Evolutionary conservation across 2,329 filamentous ascomycete species (phyloP).

Genomic region (Mycocentrospora acerina): DNA sequence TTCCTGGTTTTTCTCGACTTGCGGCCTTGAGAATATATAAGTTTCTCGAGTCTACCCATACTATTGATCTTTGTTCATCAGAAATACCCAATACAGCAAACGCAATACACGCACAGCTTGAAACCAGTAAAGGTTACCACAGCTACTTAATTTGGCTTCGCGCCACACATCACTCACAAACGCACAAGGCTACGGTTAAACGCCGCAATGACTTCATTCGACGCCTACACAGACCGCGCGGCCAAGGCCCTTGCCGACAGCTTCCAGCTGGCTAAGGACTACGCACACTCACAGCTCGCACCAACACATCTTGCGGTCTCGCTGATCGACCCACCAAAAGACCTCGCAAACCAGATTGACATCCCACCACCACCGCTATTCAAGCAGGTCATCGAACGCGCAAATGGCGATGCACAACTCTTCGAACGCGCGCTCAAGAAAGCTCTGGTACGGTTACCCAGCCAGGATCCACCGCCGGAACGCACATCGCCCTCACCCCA

Average conservation of each 20-base stretch:
- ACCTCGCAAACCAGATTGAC: slow-evolving; percentile 68
- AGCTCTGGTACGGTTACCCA: slow-evolving; percentile 82
- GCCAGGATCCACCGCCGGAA: slow-evolving; percentile 93
- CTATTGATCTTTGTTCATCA: slow-evolving; percentile 3
- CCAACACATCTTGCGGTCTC: slow-evolving; percentile 87
- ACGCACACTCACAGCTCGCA: slow-evolving; percentile 85
- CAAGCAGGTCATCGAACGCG: slow-evolving; percentile 89
- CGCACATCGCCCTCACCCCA: slow-evolving; percentile 78
- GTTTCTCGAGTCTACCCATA: slow-evolving; percentile 8
- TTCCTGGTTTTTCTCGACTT: slow-evolving; percentile 17
- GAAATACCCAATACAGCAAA: slow-evolving; percentile 17
- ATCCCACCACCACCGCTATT: slow-evolving; percentile 73
- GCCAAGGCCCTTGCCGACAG: slow-evolving; percentile 88
- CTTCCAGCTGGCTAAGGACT: slow-evolving; percentile 83
- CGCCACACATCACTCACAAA: slow-evolving; percentile 10
- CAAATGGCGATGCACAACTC: slow-evolving; percentile 86
- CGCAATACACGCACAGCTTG: slow-evolving; percentile 8
- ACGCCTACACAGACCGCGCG: slow-evolving; percentile 93
- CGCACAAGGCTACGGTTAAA: slow-evolving; percentile 18
- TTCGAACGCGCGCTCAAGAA: slow-evolving; percentile 92
- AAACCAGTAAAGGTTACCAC: slow-evolving; percentile 13
- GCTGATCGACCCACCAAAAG: slow-evolving; percentile 72
- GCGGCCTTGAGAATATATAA: slow-evolving; percentile 26
- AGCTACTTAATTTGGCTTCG: slow-evolving; percentile 15
- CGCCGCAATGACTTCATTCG: slow-evolving; percentile 67